These are phyloP conservation scores for Chlamydomonas sp. DNA, from an alignment of 139 green algal genomes.

Conservation along the genomic window DNA sequence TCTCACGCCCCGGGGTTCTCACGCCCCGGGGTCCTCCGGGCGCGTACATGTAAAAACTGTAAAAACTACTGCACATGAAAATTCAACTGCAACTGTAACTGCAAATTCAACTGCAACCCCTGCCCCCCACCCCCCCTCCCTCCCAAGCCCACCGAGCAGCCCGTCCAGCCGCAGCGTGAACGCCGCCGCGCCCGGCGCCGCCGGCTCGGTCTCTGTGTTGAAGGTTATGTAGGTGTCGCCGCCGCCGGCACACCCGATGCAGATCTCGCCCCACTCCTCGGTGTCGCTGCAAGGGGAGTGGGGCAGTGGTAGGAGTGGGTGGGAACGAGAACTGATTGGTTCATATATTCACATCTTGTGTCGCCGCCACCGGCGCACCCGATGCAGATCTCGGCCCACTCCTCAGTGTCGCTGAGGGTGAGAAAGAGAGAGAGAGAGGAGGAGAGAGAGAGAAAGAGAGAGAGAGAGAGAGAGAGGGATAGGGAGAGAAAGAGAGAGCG, in stretches of 20 bases:
- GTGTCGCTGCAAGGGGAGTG: not conserved
- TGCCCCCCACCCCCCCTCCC: too few relatives aligned
- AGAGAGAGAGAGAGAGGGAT: not conserved
- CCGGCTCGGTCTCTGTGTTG: conserved; percentile 22
- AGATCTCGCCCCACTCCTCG: conserved; percentile 15
- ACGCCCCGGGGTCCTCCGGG: too few relatives aligned
- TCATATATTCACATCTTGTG: too few relatives aligned
- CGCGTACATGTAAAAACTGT: too few relatives aligned
- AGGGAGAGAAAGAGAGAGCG: too few relatives aligned
- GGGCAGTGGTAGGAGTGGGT: not conserved
- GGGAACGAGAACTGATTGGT: too few relatives aligned
- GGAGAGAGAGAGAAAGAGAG: not conserved
- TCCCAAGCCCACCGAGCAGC: not conserved
- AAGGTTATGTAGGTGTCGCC: conserved; percentile 53
- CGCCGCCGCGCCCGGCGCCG: not conserved
- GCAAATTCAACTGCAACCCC: not conserved
- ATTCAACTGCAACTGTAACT: too few relatives aligned
- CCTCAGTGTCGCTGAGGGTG: conserved; percentile 49
- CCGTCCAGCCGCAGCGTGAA: conserved; percentile 15
- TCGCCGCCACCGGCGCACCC: too few relatives aligned
- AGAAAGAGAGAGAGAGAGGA: not conserved
- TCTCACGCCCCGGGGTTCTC: too few relatives aligned
- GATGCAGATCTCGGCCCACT: conserved; percentile 66
- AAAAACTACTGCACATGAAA: too few relatives aligned
- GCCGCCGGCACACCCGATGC: conserved; percentile 57